Base-by-base conservation (phyloP, 805 yeast species). In the Hanseniaspora clermontiae region DNA sequence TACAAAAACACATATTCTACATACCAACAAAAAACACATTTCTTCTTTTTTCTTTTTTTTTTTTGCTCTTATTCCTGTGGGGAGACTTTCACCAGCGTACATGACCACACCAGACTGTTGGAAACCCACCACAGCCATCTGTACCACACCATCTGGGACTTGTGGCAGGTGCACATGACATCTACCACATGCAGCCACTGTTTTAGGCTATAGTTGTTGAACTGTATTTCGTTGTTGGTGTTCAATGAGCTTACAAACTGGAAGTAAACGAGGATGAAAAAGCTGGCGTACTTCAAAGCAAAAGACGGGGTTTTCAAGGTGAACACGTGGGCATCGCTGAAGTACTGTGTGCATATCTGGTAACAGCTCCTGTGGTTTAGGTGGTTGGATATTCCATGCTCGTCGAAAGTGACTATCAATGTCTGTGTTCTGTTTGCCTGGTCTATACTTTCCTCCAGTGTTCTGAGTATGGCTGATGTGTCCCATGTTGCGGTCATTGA, bases 141-240 rank as follows among this genome's bases (percentile, higher is more conserved):
- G 68, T 84, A 93, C 97, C 97, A 91, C 9, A 84, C 90, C 86
- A 93, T 86, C 68, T 93, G 98, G 1, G 95, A 81, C 60, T 75
- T 74, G 69, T 93, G 97, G 32, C 49, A 46, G 10, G 38, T 32
- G 17, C 39, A 34, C 49, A 46, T 46, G 1, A 46, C 39, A 14
- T 34, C 15, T 11, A 46, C 39, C 8, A 34, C 24, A 34, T 46
- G 36, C 1, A 46, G 17, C 49, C 49, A 46, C 17, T 46, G 49
- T 12, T 12, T 32, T n/a, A 34, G 6, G 27, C 40, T 34, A 29
- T 19, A 34, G 29, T 46, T 46, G 10, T 19, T 31, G 11, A 46
- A 45, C 9, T 45, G 19, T 3, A 45, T 45, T n/a, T 29, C 48
- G 72, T 51, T 60, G 63, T 55, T 60, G 62, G 47, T 46, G 39